phyloP scores from a whole-genome alignment of 148 eudicot genomes.

The Pharnaceum exiguum region DNA sequence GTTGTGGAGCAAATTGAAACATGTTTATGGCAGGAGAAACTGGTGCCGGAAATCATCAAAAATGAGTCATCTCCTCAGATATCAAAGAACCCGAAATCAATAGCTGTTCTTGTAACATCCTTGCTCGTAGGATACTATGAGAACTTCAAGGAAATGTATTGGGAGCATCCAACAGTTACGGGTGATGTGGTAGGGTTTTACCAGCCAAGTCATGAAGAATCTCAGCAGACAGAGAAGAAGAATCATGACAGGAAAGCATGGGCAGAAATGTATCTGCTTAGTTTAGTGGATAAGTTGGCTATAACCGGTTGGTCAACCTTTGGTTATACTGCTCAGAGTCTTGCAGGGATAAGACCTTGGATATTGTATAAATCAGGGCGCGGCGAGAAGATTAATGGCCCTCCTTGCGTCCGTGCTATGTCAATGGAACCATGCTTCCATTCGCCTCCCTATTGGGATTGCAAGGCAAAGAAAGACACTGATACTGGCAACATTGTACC shows the following conservation, averaged over 20 bases:
- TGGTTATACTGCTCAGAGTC: slow-evolving; percentile 90
- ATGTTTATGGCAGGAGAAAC: slow-evolving; percentile 59
- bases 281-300: slow-evolving; percentile 69
- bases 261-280: slow-evolving; percentile 94
- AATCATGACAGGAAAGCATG: slow-evolving; percentile 75
- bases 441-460: slow-evolving; percentile 87
- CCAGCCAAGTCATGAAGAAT: slow-evolving; percentile 87
- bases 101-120: slow-evolving; percentile 75
- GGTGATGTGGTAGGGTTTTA: slow-evolving; percentile 61
- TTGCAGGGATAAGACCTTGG: slow-evolving; percentile 95
- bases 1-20: slow-evolving; percentile 75
- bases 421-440: slow-evolving; percentile 96
- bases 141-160: slow-evolving; percentile 45
- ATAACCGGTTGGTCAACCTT: slow-evolving; percentile 95
- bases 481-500: slow-evolving; percentile 77
- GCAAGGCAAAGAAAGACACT: slow-evolving; percentile 48
- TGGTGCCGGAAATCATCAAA: slow-evolving; percentile 50
- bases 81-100: slow-evolving; percentile 35
- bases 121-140: slow-evolving; percentile 64
- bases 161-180: slow-evolving; percentile 70
- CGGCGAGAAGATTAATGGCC: slow-evolving; percentile 48
- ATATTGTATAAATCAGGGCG: slow-evolving; percentile 78
- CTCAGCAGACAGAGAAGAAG: slow-evolving; percentile 60
- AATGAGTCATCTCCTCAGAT: slow-evolving; percentile 20
- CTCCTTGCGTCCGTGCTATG: slow-evolving; percentile 70